Evolutionary conservation across 192 early-diverging fungal species (phyloP).

Genomic region (Mortierella claussenii): DNA sequence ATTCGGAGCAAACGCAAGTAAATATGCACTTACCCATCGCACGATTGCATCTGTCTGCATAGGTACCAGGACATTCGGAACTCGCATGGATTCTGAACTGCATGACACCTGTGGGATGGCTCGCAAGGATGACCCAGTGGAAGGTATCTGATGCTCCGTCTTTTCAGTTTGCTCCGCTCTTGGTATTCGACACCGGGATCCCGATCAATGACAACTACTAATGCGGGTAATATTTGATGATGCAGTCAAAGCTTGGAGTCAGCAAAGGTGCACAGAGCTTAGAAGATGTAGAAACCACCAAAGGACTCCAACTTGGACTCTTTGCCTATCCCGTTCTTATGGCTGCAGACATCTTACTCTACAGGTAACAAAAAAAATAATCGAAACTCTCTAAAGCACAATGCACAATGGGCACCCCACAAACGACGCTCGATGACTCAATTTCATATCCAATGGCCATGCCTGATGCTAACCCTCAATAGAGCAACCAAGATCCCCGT

Average conservation of each 20-base stretch:
- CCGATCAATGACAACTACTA: too few relatives aligned
- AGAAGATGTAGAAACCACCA: slow-evolving; percentile 55
- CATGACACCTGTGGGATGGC: slow-evolving; percentile 87
- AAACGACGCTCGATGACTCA: too few relatives aligned
- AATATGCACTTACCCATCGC: background rate
- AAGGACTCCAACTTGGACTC: slow-evolving; percentile 75
- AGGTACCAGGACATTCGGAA: slow-evolving; percentile 81
- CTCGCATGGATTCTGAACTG: slow-evolving; percentile 89
- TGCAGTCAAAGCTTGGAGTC: slow-evolving; percentile 57
- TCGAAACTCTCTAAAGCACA: too few relatives aligned
- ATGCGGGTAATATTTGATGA: slow-evolving; percentile 2
- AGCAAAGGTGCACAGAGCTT: slow-evolving; percentile 53
- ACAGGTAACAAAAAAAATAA: slow-evolving; percentile 60
- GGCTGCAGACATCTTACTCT: slow-evolving; percentile 92
- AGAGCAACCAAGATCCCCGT: slow-evolving; percentile 88
- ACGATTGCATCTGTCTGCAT: background rate
- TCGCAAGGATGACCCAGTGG: slow-evolving; percentile 97
- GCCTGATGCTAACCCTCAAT: too few relatives aligned
- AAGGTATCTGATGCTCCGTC: slow-evolving; percentile 61
- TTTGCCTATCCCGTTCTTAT: slow-evolving; percentile 93
- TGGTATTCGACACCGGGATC: background rate
- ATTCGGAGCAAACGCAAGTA: background rate
- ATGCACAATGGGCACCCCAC: too few relatives aligned
- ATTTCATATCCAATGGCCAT: too few relatives aligned
- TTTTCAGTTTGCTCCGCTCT: too few relatives aligned